These are phyloP conservation scores for Stephania cephalantha DNA, from an alignment of 164 flowering plant genomes.

Conservation along the genomic window DNA sequence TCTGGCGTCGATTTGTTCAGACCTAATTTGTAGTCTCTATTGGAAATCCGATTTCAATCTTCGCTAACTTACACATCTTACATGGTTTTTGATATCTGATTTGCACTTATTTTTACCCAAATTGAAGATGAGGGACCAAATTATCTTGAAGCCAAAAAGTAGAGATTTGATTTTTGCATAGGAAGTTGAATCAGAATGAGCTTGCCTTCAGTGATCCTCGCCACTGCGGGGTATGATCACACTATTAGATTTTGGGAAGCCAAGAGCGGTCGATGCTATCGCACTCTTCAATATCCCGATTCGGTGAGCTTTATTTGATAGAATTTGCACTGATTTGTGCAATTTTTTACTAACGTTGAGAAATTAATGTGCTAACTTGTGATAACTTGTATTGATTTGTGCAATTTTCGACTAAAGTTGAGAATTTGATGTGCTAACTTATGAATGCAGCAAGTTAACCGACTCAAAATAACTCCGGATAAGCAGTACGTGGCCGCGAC, in stretches of 20 bases:
- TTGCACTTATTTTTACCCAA: neutral
- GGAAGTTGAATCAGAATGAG: constrained; percentile 30
- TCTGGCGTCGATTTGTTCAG: too few species aligned
- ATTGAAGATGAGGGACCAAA: neutral
- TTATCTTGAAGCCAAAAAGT: neutral
- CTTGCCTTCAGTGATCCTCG: constrained; percentile 84
- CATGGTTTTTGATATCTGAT: too few species aligned
- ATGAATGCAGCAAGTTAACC: constrained; percentile 72
- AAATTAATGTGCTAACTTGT: too few species aligned
- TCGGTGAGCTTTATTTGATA: constrained; percentile 39
- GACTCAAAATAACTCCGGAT: constrained; percentile 90
- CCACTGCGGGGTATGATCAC: constrained; percentile 96
- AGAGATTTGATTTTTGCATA: neutral
- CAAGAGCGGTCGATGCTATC: constrained; percentile 84
- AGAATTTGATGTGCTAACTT: too few species aligned
- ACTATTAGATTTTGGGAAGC: constrained; percentile 97
- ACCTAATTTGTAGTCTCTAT: too few species aligned
- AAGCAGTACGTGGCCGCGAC: constrained; percentile 86
- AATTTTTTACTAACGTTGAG: too few species aligned
- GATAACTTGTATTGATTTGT: too few species aligned
- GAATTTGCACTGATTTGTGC: too few species aligned
- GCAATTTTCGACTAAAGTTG: too few species aligned
- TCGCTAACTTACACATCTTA: too few species aligned
- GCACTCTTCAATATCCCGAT: constrained; percentile 90
- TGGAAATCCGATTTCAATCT: too few species aligned